These are phyloP conservation scores for Eucalyptus tenuipes DNA, from an alignment of 345 rosid species.

Conservation along the genomic window DNA sequence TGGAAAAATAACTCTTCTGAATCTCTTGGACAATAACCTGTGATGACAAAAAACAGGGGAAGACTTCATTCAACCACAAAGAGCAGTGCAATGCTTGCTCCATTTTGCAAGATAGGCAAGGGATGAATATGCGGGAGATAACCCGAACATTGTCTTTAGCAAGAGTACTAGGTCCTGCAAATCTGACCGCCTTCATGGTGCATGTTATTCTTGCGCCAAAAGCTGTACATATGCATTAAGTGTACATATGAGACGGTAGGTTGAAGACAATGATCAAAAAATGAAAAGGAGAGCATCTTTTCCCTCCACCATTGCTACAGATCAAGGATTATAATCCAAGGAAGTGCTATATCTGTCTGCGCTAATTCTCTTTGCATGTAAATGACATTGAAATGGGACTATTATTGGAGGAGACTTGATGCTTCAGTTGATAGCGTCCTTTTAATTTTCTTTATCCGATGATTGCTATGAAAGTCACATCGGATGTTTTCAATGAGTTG, in stretches of 20 bases:
- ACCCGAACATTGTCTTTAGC: background rate
- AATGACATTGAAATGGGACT: background rate
- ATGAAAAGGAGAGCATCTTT: background rate
- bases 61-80: background rate
- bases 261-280: background rate
- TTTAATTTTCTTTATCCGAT: background rate
- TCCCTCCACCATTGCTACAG: background rate
- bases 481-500: background rate
- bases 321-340: background rate
- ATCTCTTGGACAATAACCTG: constrained; percentile 22
- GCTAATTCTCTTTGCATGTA: background rate
- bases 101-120: background rate
- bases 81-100: background rate
- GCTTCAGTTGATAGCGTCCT: background rate
- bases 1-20: constrained; percentile 45
- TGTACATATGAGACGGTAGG: background rate
- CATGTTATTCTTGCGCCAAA: background rate
- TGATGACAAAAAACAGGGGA: background rate
- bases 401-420: background rate
- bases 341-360: background rate
- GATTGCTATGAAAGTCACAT: background rate
- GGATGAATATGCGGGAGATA: background rate
- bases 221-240: background rate
- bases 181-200: background rate
- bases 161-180: background rate